A percentile compares a stretch with the other conserved stretches of the same genome.
Conservation (phyloP, 2,329 filamentous ascomycete genomes). For the Stagonosporopsis rhizophila region DNA sequence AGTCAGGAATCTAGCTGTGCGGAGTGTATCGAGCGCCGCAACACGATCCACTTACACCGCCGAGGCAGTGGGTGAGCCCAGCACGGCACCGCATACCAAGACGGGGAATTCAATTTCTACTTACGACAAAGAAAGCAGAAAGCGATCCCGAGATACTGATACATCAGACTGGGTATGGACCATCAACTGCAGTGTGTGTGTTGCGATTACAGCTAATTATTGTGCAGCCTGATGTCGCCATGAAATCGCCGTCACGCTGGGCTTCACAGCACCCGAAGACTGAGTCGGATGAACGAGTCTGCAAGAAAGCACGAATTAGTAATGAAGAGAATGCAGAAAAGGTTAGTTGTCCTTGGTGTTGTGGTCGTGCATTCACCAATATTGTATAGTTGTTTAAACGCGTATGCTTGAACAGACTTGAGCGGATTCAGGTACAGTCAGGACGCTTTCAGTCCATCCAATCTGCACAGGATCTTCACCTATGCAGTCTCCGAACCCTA, state of each 20-base stretch:
- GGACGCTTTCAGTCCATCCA: not conserved
- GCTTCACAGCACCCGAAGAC: not conserved
- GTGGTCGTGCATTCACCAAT: not conserved
- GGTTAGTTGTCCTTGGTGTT: not conserved
- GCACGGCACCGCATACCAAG: not conserved
- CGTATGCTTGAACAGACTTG: not conserved
- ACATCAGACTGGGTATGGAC: not conserved
- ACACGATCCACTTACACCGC: not conserved
- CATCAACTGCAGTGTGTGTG: not conserved
- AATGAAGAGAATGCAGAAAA: not conserved
- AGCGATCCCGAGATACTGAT: not conserved
- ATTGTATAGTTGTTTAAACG: not conserved
- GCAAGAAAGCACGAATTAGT: not conserved
- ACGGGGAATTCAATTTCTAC: not conserved
- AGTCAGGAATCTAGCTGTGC: not conserved
- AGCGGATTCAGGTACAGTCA: not conserved
- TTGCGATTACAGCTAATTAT: not conserved
- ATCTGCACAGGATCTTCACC: not conserved
- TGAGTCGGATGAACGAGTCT: not conserved
- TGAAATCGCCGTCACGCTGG: not conserved
- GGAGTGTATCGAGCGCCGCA: not conserved
- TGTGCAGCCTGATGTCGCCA: not conserved
- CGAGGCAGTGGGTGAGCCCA: not conserved
- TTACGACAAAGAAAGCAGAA: not conserved
- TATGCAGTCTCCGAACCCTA: not conserved